Percentiles rank a stretch among this genome's conserved stretches.
Conservation (phyloP, 202 grass and related monocot genomes). For the Zoysia matrella region DNA sequence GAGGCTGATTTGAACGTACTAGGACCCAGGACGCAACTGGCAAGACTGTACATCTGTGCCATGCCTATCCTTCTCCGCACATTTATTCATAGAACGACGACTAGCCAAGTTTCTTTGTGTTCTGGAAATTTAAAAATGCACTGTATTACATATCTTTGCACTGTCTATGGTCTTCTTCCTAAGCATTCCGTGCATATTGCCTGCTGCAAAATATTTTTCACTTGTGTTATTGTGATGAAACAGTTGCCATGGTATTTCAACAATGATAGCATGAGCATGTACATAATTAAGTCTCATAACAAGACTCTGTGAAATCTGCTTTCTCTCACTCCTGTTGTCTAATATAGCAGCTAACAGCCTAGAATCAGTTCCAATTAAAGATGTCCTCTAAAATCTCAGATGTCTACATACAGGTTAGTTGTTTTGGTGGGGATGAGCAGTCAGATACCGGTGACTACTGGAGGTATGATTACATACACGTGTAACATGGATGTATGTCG, state of each 20-base stretch:
- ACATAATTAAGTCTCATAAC: slow-evolving; percentile 8
- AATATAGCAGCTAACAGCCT: background rate
- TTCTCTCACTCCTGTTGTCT: slow-evolving; percentile 1
- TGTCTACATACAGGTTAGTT: slow-evolving; percentile 73
- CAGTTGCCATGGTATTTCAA: background rate
- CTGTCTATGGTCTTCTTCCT: background rate
- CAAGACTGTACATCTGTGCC: background rate
- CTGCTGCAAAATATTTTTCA: background rate
- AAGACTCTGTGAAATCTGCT: background rate
- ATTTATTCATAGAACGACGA: background rate
- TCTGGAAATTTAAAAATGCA: slow-evolving; percentile 5
- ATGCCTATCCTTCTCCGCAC: background rate
- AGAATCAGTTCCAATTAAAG: slow-evolving; percentile 33
- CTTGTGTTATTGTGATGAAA: slow-evolving; percentile 1
- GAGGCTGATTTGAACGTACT: background rate
- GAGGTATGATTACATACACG: slow-evolving; percentile 56
- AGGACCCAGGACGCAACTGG: background rate
- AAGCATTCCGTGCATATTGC: background rate
- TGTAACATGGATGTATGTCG: background rate
- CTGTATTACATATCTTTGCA: background rate
- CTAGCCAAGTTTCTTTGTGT: background rate
- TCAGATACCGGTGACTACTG: slow-evolving; percentile 91
- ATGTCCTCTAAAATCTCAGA: slow-evolving; percentile 10
- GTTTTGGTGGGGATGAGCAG: slow-evolving; percentile 71
- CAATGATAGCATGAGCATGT: background rate